phyloP scores from a whole-genome alignment of 495 filamentous ascomycete genomes.

The Annulohypoxylon maeteangense region DNA sequence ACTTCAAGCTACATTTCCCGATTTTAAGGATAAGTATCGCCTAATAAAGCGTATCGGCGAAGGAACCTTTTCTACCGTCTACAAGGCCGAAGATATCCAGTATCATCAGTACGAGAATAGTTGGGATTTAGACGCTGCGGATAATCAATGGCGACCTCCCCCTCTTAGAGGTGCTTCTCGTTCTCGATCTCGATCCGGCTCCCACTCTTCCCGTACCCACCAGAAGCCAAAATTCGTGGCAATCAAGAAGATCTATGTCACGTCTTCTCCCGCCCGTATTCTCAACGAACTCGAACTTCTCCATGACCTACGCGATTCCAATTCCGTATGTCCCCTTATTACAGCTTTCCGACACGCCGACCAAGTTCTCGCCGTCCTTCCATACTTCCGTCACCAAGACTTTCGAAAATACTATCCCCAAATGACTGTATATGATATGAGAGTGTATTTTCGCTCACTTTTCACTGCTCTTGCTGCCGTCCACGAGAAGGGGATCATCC shows the following conservation, averaged over 20 bases:
- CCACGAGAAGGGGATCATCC: constrained; percentile 83
- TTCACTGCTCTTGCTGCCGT: constrained; percentile 86
- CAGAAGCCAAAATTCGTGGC: constrained; percentile 82
- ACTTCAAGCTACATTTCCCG: constrained; percentile 81
- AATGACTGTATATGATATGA: constrained; percentile 85
- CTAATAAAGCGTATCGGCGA: constrained; percentile 97
- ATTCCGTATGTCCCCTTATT: constrained; percentile 91
- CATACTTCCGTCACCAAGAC: constrained; percentile 94
- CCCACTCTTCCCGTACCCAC: constrained; percentile 36
- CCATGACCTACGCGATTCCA: constrained; percentile 84
- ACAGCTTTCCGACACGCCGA: constrained; percentile 94
- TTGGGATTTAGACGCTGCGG: constrained; percentile 81
- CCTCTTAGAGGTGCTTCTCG: constrained; percentile 57
- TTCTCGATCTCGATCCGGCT: constrained; percentile 36
- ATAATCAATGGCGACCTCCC: constrained; percentile 69
- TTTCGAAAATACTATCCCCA: constrained; percentile 95
- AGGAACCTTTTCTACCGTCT: constrained; percentile 98
- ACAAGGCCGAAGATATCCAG: constrained; percentile 95
- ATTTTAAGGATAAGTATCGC: constrained; percentile 84
- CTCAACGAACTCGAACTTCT: constrained; percentile 97
- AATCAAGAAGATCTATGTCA: constrained; percentile 99
- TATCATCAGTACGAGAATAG: constrained; percentile 86
- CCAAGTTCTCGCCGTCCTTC: constrained; percentile 93
- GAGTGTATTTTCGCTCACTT: constrained; percentile 87
- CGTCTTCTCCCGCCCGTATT: constrained; percentile 89